phyloP scores from a whole-genome alignment of 2,329 filamentous ascomycete genomes.

The Xylariaceae sp. region DNA sequence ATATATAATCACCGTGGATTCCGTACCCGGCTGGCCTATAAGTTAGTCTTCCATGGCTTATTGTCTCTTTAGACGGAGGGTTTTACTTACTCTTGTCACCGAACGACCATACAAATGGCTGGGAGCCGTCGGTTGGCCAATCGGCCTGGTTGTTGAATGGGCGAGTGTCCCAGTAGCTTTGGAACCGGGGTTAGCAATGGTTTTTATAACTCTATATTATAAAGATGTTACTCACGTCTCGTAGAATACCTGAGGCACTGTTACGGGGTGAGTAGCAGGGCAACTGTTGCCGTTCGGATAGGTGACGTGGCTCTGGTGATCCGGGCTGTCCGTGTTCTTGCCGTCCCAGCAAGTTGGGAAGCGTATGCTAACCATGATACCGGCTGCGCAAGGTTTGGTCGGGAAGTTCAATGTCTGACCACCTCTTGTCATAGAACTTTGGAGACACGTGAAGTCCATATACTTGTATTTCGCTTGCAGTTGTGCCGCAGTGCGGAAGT shows the following conservation, averaged over 20 bases:
- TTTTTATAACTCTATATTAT: not conserved
- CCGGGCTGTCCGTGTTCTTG: constrained; percentile 39
- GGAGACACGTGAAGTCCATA: constrained; percentile 41
- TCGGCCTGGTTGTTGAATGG: constrained; percentile 44
- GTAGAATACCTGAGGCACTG: constrained; percentile 49
- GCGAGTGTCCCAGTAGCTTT: constrained; percentile 45
- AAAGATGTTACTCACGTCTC: constrained; percentile 40
- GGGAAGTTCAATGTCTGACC: constrained; percentile 40
- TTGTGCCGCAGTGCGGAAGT: constrained; percentile 37
- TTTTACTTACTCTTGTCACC: constrained; percentile 33
- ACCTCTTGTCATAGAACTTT: constrained; percentile 37
- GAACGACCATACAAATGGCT: constrained; percentile 44
- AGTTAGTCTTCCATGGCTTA: constrained; percentile 26
- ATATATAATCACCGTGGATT: constrained; percentile 50
- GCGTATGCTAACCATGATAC: constrained; percentile 37
- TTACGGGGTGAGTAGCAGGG: constrained; percentile 41
- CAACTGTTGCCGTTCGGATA: constrained; percentile 41
- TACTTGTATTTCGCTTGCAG: constrained; percentile 39
- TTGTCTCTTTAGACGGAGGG: not conserved
- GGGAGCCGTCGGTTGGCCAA: constrained; percentile 45
- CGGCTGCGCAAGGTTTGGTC: constrained; percentile 32
- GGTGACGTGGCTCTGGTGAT: constrained; percentile 43
- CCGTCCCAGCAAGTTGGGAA: constrained; percentile 43
- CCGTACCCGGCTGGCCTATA: constrained; percentile 49
- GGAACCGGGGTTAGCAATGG: constrained; percentile 27